A percentile compares a stretch with the other conserved stretches of the same genome.
phyloP scores from a whole-genome alignment of 2,329 filamentous ascomycete species.

The Hypoxylon rubiginosum region DNA sequence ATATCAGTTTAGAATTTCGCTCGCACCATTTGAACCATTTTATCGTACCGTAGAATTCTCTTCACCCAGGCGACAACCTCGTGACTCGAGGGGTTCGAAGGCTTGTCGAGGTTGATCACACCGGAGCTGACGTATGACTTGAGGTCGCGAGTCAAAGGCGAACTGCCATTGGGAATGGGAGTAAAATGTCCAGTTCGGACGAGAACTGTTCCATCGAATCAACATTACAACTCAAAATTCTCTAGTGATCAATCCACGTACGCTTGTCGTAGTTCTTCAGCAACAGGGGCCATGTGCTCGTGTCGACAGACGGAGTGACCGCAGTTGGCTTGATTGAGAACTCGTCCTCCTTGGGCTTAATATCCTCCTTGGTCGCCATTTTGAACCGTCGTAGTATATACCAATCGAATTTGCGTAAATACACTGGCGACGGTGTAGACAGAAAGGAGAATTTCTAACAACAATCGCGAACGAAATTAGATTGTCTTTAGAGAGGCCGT shows the following conservation, averaged over 20 bases:
- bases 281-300: slow-evolving; percentile 91
- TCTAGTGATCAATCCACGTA: slow-evolving; percentile 62
- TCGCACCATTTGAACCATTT: not conserved
- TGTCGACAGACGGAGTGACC: slow-evolving; percentile 81
- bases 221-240: slow-evolving; percentile 35
- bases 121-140: slow-evolving; percentile 97
- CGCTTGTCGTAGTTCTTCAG: slow-evolving; percentile 96
- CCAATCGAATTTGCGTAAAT: slow-evolving; percentile 18
- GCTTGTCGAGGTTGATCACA: slow-evolving; percentile 98
- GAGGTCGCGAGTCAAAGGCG: slow-evolving; percentile 91
- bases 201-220: slow-evolving; percentile 71
- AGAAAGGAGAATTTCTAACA: slow-evolving; percentile 38
- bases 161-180: slow-evolving; percentile 92
- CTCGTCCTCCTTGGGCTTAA: slow-evolving; percentile 47
- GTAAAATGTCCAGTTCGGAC: slow-evolving; percentile 97
- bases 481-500: slow-evolving; percentile 23
- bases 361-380: slow-evolving; percentile 46
- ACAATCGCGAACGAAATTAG: slow-evolving; percentile 32
- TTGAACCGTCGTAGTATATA: slow-evolving; percentile 44
- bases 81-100: slow-evolving; percentile 96
- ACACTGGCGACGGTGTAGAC: slow-evolving; percentile 42
- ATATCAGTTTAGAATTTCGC: slow-evolving; percentile 25
- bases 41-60: slow-evolving; percentile 85
- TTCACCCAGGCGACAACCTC: slow-evolving; percentile 99
- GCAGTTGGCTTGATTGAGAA: slow-evolving; percentile 88